Base-by-base conservation (phyloP, 176 grass and related monocot genomes). In the Elaeis guineensis region DNA sequence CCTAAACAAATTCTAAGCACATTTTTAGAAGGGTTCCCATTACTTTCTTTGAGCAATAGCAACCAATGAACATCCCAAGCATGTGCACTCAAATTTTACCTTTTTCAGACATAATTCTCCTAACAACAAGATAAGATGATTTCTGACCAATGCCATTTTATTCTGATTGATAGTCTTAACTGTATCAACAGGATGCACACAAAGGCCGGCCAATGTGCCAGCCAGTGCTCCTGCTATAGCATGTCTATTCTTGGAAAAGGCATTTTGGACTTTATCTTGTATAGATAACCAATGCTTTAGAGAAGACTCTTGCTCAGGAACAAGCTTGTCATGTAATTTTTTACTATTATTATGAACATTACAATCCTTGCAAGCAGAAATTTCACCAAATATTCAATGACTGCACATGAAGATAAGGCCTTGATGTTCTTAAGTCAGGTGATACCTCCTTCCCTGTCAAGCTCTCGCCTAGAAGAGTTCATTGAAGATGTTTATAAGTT, bases 171-270 rank as follows among this genome's bases (percentile, higher is more conserved):
- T 75, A 19, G 92, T 97, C 59, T 97, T 97, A 63, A 97, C 72
- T 75, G 92, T 97, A 83, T 97, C 92, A 82, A 97, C 64, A 28
- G 92, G 92, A 77, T 97, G 92, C 54, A 97, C 73, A 86, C 71
- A 97, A 64, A 85, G 62, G 65, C 83, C 90, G 55, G 85, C 87
- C 50, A 72, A 59, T 26, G 83, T 80, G 72, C 87, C 92, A 69
- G 92, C 75, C 71, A 91, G 80, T 71, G 87, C 92, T 72, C 92
- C 92, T 17, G 83, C 78, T 21, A 80, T 55, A 64, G 87, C 87
- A 78, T 97, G 78, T 77, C 70, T 87, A 63, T 91, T 88, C 17
- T 77, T 32, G 30, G 54, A 32, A 73, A 83, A 49, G 72, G 28
- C 69, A 77, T 53, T 72, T 75, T 88, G 65, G 71, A 78, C 57